Conservation (phyloP, 192 early-diverging fungal genomes). For the Coemansia sp. region DNA sequence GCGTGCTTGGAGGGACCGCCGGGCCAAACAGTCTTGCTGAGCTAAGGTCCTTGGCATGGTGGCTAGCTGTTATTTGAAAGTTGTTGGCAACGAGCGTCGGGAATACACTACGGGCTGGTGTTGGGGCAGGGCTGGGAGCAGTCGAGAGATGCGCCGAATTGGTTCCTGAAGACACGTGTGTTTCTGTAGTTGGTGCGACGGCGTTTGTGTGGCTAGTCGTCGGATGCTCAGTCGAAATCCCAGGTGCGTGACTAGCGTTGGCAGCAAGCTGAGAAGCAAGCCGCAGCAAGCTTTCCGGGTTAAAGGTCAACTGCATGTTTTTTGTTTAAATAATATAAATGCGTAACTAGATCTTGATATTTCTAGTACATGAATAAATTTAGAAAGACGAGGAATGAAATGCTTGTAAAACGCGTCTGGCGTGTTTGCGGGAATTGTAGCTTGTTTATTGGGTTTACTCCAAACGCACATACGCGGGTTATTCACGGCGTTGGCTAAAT, state of each 20-base stretch:
- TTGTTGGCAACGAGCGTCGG: neutral
- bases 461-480: neutral
- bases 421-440: neutral
- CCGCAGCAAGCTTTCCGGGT: slow-evolving; percentile 3
- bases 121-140: neutral
- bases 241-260: neutral
- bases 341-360: neutral
- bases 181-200: neutral
- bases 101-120: neutral
- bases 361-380: neutral
- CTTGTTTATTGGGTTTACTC: neutral
- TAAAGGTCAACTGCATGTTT: slow-evolving; percentile 7
- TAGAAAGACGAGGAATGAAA: neutral
- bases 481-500: neutral
- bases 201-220: neutral
- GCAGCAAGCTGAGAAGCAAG: neutral
- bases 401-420: neutral
- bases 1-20: neutral
- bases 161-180: neutral
- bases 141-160: neutral
- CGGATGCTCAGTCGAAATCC: neutral
- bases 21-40: neutral
- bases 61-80: neutral
- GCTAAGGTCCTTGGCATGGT: neutral
- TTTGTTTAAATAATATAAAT: neutral